These are phyloP conservation scores for Phlyctochytrium arcticum DNA, from an alignment of 192 early-diverging fungal species.

Conservation along the genomic window DNA sequence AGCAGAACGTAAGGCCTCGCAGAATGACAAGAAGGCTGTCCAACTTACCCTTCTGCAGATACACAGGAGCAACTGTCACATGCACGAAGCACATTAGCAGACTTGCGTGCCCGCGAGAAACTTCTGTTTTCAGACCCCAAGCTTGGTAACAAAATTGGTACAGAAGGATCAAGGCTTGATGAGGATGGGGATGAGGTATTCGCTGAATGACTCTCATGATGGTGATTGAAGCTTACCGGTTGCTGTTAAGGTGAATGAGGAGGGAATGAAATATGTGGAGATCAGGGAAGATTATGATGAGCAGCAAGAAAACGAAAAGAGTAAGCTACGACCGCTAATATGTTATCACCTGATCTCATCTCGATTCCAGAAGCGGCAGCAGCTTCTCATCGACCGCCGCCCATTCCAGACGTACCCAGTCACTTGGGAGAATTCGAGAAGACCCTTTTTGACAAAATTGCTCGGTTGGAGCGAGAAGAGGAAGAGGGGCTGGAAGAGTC, in stretches of 20 bases:
- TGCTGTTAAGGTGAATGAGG: slow-evolving; percentile 64
- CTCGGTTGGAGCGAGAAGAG: slow-evolving; percentile 67
- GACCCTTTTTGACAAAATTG: slow-evolving; percentile 34
- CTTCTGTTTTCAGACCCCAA: no score
- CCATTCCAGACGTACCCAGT: not conserved
- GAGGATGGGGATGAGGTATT: slow-evolving; percentile 39
- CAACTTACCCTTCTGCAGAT: no score
- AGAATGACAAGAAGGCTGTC: no score
- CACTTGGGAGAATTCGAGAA: slow-evolving; percentile 25
- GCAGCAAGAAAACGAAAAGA: slow-evolving; percentile 24
- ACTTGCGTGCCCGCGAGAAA: not conserved
- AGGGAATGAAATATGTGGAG: slow-evolving; percentile 71
- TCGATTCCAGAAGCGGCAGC: no score
- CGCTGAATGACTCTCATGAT: not conserved
- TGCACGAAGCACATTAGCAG: not conserved
- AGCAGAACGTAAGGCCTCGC: slow-evolving; percentile 64
- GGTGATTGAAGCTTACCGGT: slow-evolving; percentile 12
- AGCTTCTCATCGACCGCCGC: not conserved
- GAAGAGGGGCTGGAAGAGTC: slow-evolving; percentile 36
- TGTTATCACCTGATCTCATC: no score
- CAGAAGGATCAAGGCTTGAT: slow-evolving; percentile 20
- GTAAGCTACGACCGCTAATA: not conserved
- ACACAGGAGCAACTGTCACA: not conserved
- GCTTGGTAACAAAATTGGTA: no score
- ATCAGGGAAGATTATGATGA: slow-evolving; percentile 65